Evolutionary conservation across 1,139 yeast species (phyloP), one percentile per base, ranked within the genome.

Genomic region (Suhomyces bribrorum): DNA sequence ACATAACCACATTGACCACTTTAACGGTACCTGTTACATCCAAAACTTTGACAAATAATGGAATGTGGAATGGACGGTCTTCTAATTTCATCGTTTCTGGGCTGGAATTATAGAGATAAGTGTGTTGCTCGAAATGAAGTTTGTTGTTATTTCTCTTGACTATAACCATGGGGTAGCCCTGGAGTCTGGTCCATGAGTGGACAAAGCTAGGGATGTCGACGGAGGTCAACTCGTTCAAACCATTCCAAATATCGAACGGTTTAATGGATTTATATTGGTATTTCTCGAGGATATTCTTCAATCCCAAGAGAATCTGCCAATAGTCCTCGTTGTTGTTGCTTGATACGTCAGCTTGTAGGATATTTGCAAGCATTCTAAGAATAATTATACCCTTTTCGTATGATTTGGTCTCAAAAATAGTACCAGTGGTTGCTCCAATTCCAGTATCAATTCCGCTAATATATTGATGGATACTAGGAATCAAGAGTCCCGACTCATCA

Each of bases 371-470:
- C 75, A 79, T 77, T 58, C 84, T 69, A 31, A 84, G 50, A 14
- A 83, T 56, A 14, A 73, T 66, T 36, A 84, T 77, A 14, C 90
- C 92, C 56, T 82, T 83, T 37, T 79, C 79, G 51, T 84, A 85
- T 1, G 81, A 65, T 41, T 70, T 67, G 23, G 72, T 73, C 40
- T 77, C 71, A 56, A 84, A 83, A 2, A 69, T 54, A 5, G 61
- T 43, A 5, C 57, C 47, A 0, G 75, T 68, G 11, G 63, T 50
- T 2, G 81, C 67, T 28, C 69, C 73, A 28, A 67, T 60, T 7
- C 70, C 69, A 4, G 69, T 55, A 32, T 59, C 56, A 5, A 73
- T 56, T 3, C 46, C 38, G 43, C 56, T 46, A 59, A 59, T 51
- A 50, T 57, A 52, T 15, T 61, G 56, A 28, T 56, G 53, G 28